Evolutionary conservation across 495 filamentous ascomycete species (phyloP), one percentile per base, ranked within the genome.

Genomic region (Penicillium coffeae): DNA sequence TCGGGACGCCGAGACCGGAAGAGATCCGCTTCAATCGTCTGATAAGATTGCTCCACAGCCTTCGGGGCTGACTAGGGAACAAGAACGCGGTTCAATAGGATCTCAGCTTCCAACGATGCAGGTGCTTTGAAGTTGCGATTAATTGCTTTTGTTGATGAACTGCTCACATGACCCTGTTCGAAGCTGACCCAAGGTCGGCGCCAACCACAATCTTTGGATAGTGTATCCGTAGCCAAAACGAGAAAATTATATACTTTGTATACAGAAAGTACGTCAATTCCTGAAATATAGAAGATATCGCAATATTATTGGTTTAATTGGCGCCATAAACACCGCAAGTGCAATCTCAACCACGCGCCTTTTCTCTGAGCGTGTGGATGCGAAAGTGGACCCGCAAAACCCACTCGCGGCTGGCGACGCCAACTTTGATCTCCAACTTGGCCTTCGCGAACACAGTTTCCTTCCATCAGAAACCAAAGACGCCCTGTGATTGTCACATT

Each of bases 1-100:
- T 56, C 59, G 50, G 43, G 48, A 2, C 49, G 56, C 56, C 56
- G 51, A 48, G 52, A 51, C 50, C 54, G 54, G 54, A 15, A 54
- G 42, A 41, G 42, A 56, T 40, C 44, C 57, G 44, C 48, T 20
- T 13, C 21, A 15, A 15, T 27, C n/a, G 14, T 14, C 19, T 18
- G 48, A 51, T 55, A 40, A 32, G 33, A 43, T 18, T 20, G 8
- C 30, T n/a, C 22, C 15, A 43, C 25, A 30, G 25, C 25, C 25
- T 30, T 30, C 4, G n/a, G n/a, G n/a, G n/a, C n/a, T n/a, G n/a
- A n/a, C n/a, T n/a, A n/a, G n/a, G n/a, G n/a, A n/a, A n/a, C n/a
- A n/a, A n/a, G n/a, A n/a, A n/a, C n/a, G n/a, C n/a, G n/a, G 25
- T 30, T 4, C 10, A 30, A 30, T 5, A 4, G 10, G 25, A 30